Percentiles rank a stretch among this genome's conserved stretches.
Conservation (phyloP, 768 basidiomycete genomes). For the Strobilomyces confusus region DNA sequence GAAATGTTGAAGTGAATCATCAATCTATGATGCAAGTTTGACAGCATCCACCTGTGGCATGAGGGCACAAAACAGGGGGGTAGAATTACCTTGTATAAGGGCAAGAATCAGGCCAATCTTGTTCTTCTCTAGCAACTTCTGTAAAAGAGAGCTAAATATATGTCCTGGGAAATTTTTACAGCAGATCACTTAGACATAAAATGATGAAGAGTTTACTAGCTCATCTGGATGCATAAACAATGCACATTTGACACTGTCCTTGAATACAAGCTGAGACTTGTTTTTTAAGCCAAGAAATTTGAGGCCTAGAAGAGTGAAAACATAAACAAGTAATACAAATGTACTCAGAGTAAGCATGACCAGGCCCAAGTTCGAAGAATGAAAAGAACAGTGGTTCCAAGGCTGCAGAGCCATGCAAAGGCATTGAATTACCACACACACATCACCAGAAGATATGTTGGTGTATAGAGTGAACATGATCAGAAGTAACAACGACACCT, state of each 20-base stretch:
- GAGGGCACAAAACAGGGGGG: slow-evolving; percentile 78
- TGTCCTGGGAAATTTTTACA: slow-evolving; percentile 75
- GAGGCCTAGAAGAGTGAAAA: slow-evolving; percentile 48
- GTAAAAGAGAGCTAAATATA: slow-evolving; percentile 83
- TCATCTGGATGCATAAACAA: slow-evolving; percentile 92
- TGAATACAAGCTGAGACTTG: slow-evolving; percentile 61
- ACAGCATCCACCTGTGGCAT: slow-evolving; percentile 70
- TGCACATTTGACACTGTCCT: slow-evolving; percentile 91
- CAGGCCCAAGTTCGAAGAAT: slow-evolving; percentile 76
- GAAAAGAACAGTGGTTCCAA: no score
- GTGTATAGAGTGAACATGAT: no score
- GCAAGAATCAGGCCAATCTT: slow-evolving; percentile 78
- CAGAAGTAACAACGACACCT: no score
- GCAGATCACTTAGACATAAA: background rate
- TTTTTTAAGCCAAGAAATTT: slow-evolving; percentile 93
- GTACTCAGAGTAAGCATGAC: slow-evolving; percentile 35
- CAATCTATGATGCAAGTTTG: background rate
- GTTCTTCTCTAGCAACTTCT: slow-evolving; percentile 74
- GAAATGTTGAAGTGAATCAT: background rate
- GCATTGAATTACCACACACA: no score
- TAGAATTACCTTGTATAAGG: slow-evolving; percentile 63
- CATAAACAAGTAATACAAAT: background rate
- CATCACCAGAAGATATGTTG: no score
- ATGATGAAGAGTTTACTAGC: slow-evolving; percentile 41
- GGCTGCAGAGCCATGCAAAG: no score